phyloP scores from a whole-genome alignment of 23 red algal species.

The Pyropia yezoensis region DNA sequence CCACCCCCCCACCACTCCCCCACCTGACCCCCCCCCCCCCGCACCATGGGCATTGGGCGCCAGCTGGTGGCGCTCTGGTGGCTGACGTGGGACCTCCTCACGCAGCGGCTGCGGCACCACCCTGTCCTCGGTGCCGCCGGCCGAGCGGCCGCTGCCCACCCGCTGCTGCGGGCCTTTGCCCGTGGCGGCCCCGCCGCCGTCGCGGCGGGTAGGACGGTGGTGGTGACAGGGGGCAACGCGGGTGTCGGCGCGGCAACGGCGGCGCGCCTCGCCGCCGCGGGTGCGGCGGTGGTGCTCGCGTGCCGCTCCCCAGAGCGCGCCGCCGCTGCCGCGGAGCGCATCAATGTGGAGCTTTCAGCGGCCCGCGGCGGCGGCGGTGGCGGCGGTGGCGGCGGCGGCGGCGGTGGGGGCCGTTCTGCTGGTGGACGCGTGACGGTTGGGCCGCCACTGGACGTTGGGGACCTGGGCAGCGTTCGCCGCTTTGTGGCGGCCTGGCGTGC shows the following conservation, averaged over 20 bases:
- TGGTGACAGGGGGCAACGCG: conserved; percentile 88
- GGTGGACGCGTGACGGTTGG: not conserved
- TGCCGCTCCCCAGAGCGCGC: conserved; percentile 58
- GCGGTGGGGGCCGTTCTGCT: not conserved
- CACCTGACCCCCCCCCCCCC: no score
- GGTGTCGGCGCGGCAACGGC: conserved; percentile 86
- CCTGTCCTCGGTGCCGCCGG: no score
- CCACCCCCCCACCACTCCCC: no score
- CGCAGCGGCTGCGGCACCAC: no score
- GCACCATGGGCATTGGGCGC: no score
- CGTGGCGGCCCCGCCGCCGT: no score
- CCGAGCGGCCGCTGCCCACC: no score
- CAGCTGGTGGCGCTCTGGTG: no score
- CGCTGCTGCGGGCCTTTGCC: no score
- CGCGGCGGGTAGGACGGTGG: not conserved
- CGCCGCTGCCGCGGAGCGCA: conserved; percentile 11
- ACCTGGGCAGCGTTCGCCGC: conserved; percentile 31
- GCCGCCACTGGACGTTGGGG: not conserved
- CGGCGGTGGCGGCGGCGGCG: no score
- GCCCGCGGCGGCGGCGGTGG: not conserved
- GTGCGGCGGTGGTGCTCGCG: conserved; percentile 57
- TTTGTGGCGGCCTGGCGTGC: conserved; percentile 11
- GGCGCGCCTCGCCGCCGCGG: conserved; percentile 27
- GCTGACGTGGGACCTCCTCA: no score
- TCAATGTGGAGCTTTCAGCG: conserved; percentile 8